phyloP scores from a whole-genome alignment of 2,329 filamentous ascomycete genomes.

The Pyrenochaeta sp. region DNA sequence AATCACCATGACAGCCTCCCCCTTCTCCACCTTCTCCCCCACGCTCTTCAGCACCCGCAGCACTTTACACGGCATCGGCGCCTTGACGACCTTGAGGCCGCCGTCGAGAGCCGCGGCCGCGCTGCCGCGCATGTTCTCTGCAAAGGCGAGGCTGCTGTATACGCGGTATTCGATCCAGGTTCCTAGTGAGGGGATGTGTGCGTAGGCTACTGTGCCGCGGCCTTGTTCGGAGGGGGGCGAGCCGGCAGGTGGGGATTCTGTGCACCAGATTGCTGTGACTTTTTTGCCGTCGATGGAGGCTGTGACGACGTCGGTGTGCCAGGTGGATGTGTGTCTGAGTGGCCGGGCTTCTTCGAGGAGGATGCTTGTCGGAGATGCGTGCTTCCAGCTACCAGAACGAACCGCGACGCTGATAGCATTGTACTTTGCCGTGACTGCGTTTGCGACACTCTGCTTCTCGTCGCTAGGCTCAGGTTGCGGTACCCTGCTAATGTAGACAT shows the following conservation, averaged over 20 bases:
- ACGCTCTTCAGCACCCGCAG: slow-evolving; percentile 41
- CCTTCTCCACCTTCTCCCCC: slow-evolving; percentile 40
- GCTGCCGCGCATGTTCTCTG: slow-evolving; percentile 26
- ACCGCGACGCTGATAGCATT: slow-evolving; percentile 1
- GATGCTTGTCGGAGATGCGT: not conserved
- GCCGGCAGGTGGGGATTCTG: not conserved
- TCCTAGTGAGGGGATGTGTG: slow-evolving; percentile 40
- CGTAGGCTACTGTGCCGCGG: slow-evolving; percentile 24
- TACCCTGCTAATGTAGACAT: not conserved
- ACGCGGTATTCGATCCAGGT: slow-evolving; percentile 35
- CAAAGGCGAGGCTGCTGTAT: slow-evolving; percentile 37
- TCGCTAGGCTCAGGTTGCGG: not conserved
- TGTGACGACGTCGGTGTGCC: slow-evolving; percentile 1
- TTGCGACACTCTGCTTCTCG: slow-evolving; percentile 2
- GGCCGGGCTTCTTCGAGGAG: not conserved
- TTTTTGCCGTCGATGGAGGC: slow-evolving; percentile 9
- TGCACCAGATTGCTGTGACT: slow-evolving; percentile 12
- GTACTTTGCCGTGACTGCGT: slow-evolving; percentile 1
- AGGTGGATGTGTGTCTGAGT: not conserved
- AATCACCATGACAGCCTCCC: slow-evolving; percentile 4
- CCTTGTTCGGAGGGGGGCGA: slow-evolving; percentile 21
- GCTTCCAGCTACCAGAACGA: not conserved
- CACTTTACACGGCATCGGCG: slow-evolving; percentile 46
- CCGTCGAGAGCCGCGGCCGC: slow-evolving; percentile 12
- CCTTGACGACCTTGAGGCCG: slow-evolving; percentile 32